Evolutionary conservation across 768 basidiomycete species (phyloP).

Genomic region (Multifurca ochricompacta): DNA sequence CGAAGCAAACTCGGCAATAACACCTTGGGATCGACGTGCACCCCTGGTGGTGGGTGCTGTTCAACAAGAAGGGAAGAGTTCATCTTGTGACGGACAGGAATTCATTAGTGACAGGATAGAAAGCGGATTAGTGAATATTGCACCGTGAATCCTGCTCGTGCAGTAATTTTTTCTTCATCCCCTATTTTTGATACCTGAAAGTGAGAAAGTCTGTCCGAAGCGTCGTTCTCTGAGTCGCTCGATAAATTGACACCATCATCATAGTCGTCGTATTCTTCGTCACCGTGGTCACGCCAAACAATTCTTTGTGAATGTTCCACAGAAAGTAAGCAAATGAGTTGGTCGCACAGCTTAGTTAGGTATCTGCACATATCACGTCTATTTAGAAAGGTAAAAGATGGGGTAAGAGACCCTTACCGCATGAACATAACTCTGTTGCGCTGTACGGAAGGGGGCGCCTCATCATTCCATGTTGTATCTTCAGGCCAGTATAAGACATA

Average conservation of each 20-base stretch:
- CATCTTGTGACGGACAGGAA: neutral
- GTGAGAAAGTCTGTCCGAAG: conserved; percentile 41
- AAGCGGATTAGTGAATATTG: neutral
- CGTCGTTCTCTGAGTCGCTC: conserved; percentile 35
- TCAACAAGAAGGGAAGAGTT: neutral
- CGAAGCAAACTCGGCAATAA: conserved; percentile 8
- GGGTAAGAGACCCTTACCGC: conserved; percentile 33
- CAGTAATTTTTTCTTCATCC: conserved; percentile 44
- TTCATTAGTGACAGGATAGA: neutral
- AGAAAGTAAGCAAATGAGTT: conserved; percentile 45
- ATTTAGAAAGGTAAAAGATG: neutral
- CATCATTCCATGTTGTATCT: conserved; percentile 50
- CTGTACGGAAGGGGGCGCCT: conserved; percentile 35
- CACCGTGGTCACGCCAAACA: conserved; percentile 35
- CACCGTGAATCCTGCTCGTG: conserved; percentile 41
- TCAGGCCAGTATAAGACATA: conserved; percentile 60
- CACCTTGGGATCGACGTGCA: neutral
- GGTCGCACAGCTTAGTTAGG: conserved; percentile 35
- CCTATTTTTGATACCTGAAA: conserved; percentile 50
- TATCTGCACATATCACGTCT: neutral
- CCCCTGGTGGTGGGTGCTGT: neutral
- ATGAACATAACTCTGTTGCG: conserved; percentile 57
- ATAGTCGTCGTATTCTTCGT: too few relatives aligned
- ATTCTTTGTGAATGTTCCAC: conserved; percentile 38
- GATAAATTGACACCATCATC: too few relatives aligned